Percentiles rank a stretch among this genome's conserved stretches.
These are phyloP conservation scores for Zasmidium citrigriseum DNA, from an alignment of 2,329 filamentous ascomycete species.

Conservation along the genomic window DNA sequence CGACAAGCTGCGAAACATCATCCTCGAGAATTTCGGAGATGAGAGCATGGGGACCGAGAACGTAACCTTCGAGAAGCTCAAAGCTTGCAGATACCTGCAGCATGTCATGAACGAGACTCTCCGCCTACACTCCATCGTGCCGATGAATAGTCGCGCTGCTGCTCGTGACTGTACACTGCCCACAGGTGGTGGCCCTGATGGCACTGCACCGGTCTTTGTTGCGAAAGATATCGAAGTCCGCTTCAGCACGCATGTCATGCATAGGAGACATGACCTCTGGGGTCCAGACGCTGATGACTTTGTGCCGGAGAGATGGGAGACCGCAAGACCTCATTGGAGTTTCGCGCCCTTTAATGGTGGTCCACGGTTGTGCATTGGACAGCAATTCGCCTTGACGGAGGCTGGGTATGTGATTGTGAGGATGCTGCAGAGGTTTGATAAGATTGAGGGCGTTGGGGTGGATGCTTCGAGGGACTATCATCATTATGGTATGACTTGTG, in stretches of 20 bases:
- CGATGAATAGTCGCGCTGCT: constrained; percentile 58
- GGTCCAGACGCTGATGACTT: constrained; percentile 35
- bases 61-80: constrained; percentile 58
- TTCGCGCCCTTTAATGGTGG: constrained; percentile 36
- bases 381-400: constrained; percentile 50
- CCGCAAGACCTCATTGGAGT: constrained; percentile 24
- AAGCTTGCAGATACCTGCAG: constrained; percentile 55
- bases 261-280: constrained; percentile 35
- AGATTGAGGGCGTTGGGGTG: constrained; percentile 24
- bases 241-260: constrained; percentile 51
- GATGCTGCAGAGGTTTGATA: constrained; percentile 42
- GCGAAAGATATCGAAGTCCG: constrained; percentile 57
- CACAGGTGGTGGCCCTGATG: constrained; percentile 55
- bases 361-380: constrained; percentile 47
- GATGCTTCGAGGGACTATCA: too few species aligned
- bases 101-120: constrained; percentile 12
- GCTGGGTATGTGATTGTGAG: constrained; percentile 47
- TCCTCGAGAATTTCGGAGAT: constrained; percentile 44
- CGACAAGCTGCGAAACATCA: constrained; percentile 49
- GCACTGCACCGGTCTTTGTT: constrained; percentile 54
- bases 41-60: constrained; percentile 45
- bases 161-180: constrained; percentile 74
- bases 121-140: constrained; percentile 49
- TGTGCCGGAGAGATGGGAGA: constrained; percentile 36
- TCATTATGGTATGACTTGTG: too few species aligned